Conservation (phyloP, 2,329 filamentous ascomycete genomes). For the Sarocladiaceae sp. region DNA sequence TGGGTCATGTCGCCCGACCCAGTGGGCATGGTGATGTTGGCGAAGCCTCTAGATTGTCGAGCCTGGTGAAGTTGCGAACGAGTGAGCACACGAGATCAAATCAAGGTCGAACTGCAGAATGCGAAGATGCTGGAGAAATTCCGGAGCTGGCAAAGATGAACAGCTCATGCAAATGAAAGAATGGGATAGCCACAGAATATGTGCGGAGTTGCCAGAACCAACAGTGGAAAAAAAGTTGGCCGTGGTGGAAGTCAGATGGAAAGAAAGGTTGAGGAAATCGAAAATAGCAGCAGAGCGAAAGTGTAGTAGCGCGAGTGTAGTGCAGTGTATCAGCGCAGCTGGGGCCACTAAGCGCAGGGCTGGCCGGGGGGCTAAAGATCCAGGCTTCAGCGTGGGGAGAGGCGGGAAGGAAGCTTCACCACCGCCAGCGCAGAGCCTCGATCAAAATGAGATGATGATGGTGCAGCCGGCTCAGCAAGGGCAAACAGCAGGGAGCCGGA, state of each 20-base stretch:
- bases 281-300: slow-evolving; percentile 7
- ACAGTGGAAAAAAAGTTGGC: slow-evolving; percentile 2
- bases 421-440: neutral
- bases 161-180: neutral
- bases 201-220: neutral
- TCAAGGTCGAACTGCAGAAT: neutral
- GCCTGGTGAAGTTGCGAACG: slow-evolving; percentile 21
- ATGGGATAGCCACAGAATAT: neutral
- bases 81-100: slow-evolving; percentile 8
- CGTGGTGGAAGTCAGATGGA: neutral
- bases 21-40: slow-evolving; percentile 32
- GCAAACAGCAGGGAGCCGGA: neutral
- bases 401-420: neutral
- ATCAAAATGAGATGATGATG: neutral
- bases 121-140: neutral
- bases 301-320: slow-evolving; percentile 4
- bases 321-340: neutral
- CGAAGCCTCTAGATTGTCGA: slow-evolving; percentile 31
- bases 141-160: neutral
- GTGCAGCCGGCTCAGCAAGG: neutral
- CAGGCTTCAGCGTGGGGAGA: neutral
- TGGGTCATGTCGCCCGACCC: slow-evolving; percentile 26
- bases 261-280: slow-evolving; percentile 8
- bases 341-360: slow-evolving; percentile 1
- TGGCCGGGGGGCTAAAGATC: neutral